Percentiles rank a stretch among this genome's conserved stretches.
Evolutionary conservation across 1,139 yeast genomes (phyloP).

Genomic region (Meyerozyma sp.): DNA sequence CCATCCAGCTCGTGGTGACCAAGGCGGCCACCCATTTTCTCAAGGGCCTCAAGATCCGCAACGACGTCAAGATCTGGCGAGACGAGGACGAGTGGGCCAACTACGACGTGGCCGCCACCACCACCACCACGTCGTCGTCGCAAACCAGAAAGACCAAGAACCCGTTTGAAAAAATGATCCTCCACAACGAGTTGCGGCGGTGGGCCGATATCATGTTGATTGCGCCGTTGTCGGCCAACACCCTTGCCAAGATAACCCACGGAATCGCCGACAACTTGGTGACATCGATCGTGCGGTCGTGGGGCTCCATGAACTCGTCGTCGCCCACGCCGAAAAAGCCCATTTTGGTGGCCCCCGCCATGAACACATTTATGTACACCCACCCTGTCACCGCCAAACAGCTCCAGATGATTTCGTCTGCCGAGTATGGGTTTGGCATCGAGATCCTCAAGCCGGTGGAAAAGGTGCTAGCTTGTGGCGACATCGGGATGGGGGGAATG

Average conservation of each 20-base stretch:
- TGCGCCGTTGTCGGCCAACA: constrained; percentile 92
- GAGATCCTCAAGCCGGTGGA: constrained; percentile 89
- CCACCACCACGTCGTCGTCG: constrained; percentile 9
- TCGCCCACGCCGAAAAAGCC: constrained; percentile 46
- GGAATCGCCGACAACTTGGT: constrained; percentile 88
- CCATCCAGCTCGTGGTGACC: constrained; percentile 84
- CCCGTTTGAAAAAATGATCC: constrained; percentile 44
- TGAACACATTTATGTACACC: constrained; percentile 95
- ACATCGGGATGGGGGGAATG: constrained; percentile 98
- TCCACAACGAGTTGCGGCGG: constrained; percentile 83
- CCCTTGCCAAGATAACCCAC: constrained; percentile 83
- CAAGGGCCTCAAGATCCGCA: constrained; percentile 70
- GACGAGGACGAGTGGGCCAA: constrained; percentile 88
- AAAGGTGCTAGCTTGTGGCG: constrained; percentile 91
- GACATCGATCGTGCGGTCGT: constrained; percentile 79
- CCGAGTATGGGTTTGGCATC: constrained; percentile 46
- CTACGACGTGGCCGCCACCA: constrained; percentile 36
- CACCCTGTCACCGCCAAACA: constrained; percentile 91
- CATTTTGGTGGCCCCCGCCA: constrained; percentile 88
- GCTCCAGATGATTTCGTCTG: constrained; percentile 45
- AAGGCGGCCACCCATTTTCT: constrained; percentile 79
- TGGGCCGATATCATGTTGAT: constrained; percentile 94
- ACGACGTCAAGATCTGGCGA: constrained; percentile 86
- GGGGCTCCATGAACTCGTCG: constrained; percentile 61
- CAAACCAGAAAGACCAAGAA: constrained; percentile 28